phyloP scores from a whole-genome alignment of 257 asterid species.

The Nicotiana tomentosiformis region DNA sequence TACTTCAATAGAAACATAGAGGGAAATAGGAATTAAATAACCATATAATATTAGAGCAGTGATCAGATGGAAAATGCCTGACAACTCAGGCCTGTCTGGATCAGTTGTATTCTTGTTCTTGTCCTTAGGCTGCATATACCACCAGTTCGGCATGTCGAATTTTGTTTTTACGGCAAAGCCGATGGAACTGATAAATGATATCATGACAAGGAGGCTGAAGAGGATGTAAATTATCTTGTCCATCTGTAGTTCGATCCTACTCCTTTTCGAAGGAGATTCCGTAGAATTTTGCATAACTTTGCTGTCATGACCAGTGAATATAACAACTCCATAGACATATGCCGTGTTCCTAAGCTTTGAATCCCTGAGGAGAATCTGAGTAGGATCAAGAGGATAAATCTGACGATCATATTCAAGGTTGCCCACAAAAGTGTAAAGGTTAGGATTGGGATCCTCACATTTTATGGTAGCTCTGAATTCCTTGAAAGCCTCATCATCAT shows the following conservation, averaged over 20 bases:
- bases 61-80: constrained; percentile 71
- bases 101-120: constrained; percentile 34
- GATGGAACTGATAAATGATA: constrained; percentile 65
- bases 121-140: constrained; percentile 78
- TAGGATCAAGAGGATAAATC: constrained; percentile 79
- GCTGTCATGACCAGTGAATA: constrained; percentile 89
- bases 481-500: constrained; percentile 58
- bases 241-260: constrained; percentile 83
- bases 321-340: constrained; percentile 74
- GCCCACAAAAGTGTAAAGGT: constrained; percentile 82
- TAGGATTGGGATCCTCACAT: constrained; percentile 93
- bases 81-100: constrained; percentile 51
- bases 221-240: constrained; percentile 88
- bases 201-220: constrained; percentile 63
- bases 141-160: constrained; percentile 66
- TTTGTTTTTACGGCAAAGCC: constrained; percentile 77
- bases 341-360: constrained; percentile 90
- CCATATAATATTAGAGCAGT: constrained; percentile 94
- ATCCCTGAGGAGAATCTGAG: constrained; percentile 88
- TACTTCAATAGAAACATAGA: constrained; percentile 85
- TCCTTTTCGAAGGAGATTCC: constrained; percentile 88
- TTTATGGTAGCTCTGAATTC: constrained; percentile 62
- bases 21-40: constrained; percentile 90
- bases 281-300: constrained; percentile 95
- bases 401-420: constrained; percentile 63